Evolutionary conservation across 345 rosid species (phyloP).

Genomic region (Linum lewisii): DNA sequence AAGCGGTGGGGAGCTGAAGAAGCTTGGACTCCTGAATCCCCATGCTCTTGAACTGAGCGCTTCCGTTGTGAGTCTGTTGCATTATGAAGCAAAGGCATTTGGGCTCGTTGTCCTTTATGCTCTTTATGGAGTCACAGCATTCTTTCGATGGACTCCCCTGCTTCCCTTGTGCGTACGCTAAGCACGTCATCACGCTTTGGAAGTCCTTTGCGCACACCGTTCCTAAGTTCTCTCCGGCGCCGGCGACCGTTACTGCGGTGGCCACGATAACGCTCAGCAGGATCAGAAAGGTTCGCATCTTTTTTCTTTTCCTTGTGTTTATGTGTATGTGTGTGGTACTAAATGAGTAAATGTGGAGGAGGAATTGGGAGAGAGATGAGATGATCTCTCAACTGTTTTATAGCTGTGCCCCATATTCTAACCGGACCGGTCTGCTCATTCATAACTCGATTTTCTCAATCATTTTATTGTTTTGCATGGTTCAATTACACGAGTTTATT

Average conservation of each 20-base stretch:
- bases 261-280: background rate
- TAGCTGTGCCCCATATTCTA: too few relatives aligned
- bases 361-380: too few relatives aligned
- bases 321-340: too few relatives aligned
- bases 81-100: slow-evolving; percentile 72
- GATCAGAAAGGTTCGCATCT: background rate
- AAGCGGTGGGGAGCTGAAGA: slow-evolving; percentile 72
- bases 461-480: too few relatives aligned
- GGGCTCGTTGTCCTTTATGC: slow-evolving; percentile 45
- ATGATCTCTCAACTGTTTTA: too few relatives aligned
- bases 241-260: slow-evolving; percentile 8
- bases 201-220: slow-evolving; percentile 35
- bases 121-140: slow-evolving; percentile 55
- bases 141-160: slow-evolving; percentile 36
- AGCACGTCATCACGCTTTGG: slow-evolving; percentile 49
- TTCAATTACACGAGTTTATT: too few relatives aligned
- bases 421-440: too few relatives aligned
- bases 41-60: slow-evolving; percentile 36
- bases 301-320: background rate
- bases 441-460: too few relatives aligned
- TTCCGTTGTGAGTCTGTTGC: slow-evolving; percentile 49
- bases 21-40: slow-evolving; percentile 59
- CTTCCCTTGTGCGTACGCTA: slow-evolving; percentile 60
- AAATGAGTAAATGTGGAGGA: too few relatives aligned
- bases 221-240: background rate